Conservation (phyloP, 805 yeast species). For the Monosporozyma yasuniensis region DNA sequence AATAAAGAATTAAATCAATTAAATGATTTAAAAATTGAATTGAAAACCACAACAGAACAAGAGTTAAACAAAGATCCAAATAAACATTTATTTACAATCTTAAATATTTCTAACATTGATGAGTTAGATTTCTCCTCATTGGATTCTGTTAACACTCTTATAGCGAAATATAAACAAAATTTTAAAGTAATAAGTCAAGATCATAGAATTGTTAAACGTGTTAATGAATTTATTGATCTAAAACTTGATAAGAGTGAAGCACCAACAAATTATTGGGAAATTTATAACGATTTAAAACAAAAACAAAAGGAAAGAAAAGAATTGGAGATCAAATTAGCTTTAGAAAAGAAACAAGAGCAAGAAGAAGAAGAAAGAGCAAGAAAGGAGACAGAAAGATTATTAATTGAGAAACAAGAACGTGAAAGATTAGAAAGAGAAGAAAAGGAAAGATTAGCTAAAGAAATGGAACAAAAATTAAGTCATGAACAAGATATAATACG, state of each 20-base stretch:
- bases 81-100: not conserved
- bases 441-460: constrained; percentile 4
- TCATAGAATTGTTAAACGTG: constrained; percentile 13
- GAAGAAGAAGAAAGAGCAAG: constrained; percentile 12
- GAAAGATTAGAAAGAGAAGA: constrained; percentile 2
- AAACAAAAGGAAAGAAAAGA: constrained; percentile 6
- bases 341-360: constrained; percentile 7
- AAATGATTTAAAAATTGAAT: not conserved
- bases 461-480: constrained; percentile 1
- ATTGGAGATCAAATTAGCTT: constrained; percentile 3
- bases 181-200: constrained; percentile 12
- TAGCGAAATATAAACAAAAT: constrained; percentile 10
- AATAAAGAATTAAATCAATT: not conserved
- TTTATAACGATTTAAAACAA: constrained; percentile 10
- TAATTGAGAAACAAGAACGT: not conserved
- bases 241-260: constrained; percentile 16
- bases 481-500: constrained; percentile 1
- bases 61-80: not conserved
- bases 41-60: not conserved
- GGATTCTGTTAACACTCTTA: constrained; percentile 5
- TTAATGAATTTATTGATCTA: constrained; percentile 11
- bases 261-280: constrained; percentile 26
- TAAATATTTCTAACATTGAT: not conserved
- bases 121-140: not conserved
- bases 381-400: not conserved